These are phyloP conservation scores for Cladosporium sphaerospermum DNA, from an alignment of 2,329 filamentous ascomycete genomes.

Conservation along the genomic window DNA sequence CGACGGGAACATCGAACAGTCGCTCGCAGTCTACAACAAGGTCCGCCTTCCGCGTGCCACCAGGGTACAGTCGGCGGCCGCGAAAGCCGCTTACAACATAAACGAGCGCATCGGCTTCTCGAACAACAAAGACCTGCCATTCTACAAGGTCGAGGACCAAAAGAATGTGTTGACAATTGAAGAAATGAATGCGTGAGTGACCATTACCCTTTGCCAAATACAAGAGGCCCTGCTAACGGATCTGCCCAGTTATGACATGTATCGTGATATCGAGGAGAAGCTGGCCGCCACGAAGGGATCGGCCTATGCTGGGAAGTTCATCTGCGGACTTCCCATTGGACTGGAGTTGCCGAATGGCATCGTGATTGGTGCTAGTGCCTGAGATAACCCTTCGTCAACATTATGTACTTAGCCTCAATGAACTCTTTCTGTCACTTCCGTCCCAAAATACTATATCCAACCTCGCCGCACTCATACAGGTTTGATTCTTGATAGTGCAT, in stretches of 20 bases:
- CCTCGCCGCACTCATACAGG: no score
- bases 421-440: not conserved
- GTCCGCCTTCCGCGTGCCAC: conserved; percentile 34
- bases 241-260: conserved; percentile 51
- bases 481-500: no score
- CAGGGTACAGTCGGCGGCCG: conserved; percentile 32
- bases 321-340: conserved; percentile 3
- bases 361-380: conserved; percentile 6
- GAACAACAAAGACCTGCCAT: conserved; percentile 49
- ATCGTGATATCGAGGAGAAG: conserved; percentile 49
- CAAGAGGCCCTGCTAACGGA: not conserved
- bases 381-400: not conserved
- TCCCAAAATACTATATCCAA: not conserved
- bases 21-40: conserved; percentile 31
- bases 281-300: conserved; percentile 23
- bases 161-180: conserved; percentile 59
- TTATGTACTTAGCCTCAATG: no score
- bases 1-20: conserved; percentile 28
- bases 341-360: conserved; percentile 6
- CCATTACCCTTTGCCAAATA: not conserved
- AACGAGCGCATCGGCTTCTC: conserved; percentile 50
- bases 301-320: conserved; percentile 1
- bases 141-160: conserved; percentile 58
- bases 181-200: conserved; percentile 59
- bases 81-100: conserved; percentile 34